phyloP scores from a whole-genome alignment of 1,139 yeast genomes.

The Candida sp. region DNA sequence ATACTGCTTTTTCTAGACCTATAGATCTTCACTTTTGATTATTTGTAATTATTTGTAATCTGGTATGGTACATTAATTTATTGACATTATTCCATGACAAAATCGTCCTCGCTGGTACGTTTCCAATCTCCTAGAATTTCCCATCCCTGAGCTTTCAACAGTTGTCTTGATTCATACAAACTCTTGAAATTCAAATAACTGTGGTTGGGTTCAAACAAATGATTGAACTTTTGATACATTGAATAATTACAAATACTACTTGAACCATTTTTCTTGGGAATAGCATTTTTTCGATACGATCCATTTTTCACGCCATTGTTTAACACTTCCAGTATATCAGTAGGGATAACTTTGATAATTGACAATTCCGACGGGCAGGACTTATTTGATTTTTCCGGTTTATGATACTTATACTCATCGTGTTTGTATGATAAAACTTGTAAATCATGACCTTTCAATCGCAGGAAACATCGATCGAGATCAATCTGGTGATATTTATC shows the following conservation, averaged over 20 bases:
- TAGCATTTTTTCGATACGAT: constrained; percentile 38
- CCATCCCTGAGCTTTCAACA: constrained; percentile 19
- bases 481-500: constrained; percentile 26
- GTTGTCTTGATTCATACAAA: constrained; percentile 17
- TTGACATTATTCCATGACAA: constrained; percentile 11
- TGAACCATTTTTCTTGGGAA: constrained; percentile 45
- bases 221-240: constrained; percentile 15
- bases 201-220: not conserved
- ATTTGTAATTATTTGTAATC: too few relatives aligned
- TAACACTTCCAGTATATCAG: constrained; percentile 34
- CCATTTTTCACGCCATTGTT: constrained; percentile 57
- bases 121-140: constrained; percentile 28
- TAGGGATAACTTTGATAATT: constrained; percentile 26
- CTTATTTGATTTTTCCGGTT: constrained; percentile 11
- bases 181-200: constrained; percentile 27
- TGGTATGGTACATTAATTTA: too few relatives aligned
- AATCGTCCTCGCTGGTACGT: constrained; percentile 29
- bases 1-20: too few relatives aligned
- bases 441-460: constrained; percentile 13
- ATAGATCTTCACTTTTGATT: too few relatives aligned
- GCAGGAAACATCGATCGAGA: constrained; percentile 50
- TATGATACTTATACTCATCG: constrained; percentile 25
- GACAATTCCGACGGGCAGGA: constrained; percentile 35
- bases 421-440: constrained; percentile 17
- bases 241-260: constrained; percentile 33